phyloP scores from a whole-genome alignment of 1,284 basidiomycete species.

The Takashimella tepidaria region DNA sequence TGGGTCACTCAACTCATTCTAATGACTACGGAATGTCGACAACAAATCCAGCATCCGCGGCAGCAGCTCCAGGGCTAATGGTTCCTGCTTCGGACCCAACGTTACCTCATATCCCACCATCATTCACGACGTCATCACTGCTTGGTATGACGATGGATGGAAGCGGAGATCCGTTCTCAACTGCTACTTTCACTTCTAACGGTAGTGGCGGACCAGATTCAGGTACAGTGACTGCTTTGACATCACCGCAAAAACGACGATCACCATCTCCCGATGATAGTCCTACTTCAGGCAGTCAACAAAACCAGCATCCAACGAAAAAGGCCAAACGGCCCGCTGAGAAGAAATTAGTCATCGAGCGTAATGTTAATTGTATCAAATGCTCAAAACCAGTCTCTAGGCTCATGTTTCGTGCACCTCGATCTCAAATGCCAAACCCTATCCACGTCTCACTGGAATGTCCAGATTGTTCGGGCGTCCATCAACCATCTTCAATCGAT shows the following conservation, averaged over 20 bases:
- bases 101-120: background rate
- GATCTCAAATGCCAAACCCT: slow-evolving; percentile 32
- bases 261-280: slow-evolving; percentile 19
- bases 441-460: slow-evolving; percentile 29
- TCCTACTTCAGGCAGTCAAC: slow-evolving; percentile 10
- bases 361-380: slow-evolving; percentile 19
- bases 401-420: slow-evolving; percentile 38
- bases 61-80: slow-evolving; percentile 10
- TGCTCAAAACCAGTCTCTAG: slow-evolving; percentile 30
- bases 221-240: slow-evolving; percentile 1
- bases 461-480: slow-evolving; percentile 25
- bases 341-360: slow-evolving; percentile 41
- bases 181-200: background rate
- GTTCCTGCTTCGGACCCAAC: slow-evolving; percentile 1
- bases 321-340: slow-evolving; percentile 28
- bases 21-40: background rate
- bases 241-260: slow-evolving; percentile 13
- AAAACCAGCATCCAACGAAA: slow-evolving; percentile 19
- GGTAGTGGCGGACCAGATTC: background rate
- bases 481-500: slow-evolving; percentile 22
- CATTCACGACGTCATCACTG: slow-evolving; percentile 9
- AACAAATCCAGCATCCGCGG: slow-evolving; percentile 4
- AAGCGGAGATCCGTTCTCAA: background rate
- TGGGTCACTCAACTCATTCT: too few species aligned
- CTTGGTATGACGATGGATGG: slow-evolving; percentile 3